Evolutionary conservation across 768 basidiomycete species (phyloP), one percentile per base, ranked within the genome.

Genomic region (Russula earlei): DNA sequence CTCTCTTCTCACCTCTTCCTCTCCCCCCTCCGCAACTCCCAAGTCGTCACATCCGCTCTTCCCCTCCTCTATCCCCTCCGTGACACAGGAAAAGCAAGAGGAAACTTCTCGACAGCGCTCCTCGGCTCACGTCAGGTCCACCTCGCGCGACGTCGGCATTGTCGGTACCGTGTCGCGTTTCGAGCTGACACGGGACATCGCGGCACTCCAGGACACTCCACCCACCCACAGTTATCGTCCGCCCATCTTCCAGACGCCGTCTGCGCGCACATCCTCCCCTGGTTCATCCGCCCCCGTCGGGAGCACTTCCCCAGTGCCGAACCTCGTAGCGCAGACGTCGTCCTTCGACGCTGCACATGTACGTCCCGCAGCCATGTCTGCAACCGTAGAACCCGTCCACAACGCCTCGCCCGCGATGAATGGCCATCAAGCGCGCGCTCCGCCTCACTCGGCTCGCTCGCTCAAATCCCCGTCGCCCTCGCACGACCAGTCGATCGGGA

Each of bases 141-240:
- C 71, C 10, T 75, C 76, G n/a, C 71, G 77, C 31, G 75, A 78
- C 66, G 66, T 79, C 52, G 77, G 77, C 54, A 76, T 81, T 55
- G 74, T 82, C 52, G 78, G 80, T 20, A 50, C 49, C 4, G n/a
- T 50, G 49, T 76, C 60, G 50, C 60, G 79, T 52, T 55, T 61
- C 50, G 58, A 58, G 4, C 59, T 66, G 24, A 65, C 65, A 41
- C 65, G 66, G 49, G 47, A 59, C 43, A 56, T 65, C 38, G 60
- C 48, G 31, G 14, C 54, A 43, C n/a, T 33, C 24, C 43, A 33
- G 22, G 61, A 52, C 42, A 27, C 57, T n/a, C 44, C 55, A 42
- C 57, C 62, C 41, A n/a, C n/a, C n/a, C n/a, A n/a, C n/a, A 29
- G 58, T 49, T 66, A 61, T 62, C 65, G 66, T 55, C 71, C 69